Conservation (phyloP, 2,329 filamentous ascomycete genomes). For the Penicillium crustosum region DNA sequence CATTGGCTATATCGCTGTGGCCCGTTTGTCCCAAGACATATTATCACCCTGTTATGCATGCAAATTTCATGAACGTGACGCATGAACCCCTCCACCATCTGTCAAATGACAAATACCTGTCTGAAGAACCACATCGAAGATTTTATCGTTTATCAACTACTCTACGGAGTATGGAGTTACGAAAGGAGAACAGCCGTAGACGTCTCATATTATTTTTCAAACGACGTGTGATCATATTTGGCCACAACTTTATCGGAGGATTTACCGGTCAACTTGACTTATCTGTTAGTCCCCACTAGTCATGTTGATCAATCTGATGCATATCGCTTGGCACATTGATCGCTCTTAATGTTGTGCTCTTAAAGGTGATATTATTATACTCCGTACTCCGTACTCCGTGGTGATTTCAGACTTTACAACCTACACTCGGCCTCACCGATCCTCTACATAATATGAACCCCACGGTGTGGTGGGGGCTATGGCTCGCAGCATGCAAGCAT, state of each 20-base stretch:
- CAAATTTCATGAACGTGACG: slow-evolving; percentile 10
- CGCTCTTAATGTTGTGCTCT: background rate
- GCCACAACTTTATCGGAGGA: slow-evolving; percentile 17
- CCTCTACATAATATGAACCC: background rate
- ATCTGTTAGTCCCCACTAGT: slow-evolving; percentile 11
- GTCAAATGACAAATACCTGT: slow-evolving; percentile 1
- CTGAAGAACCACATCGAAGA: background rate
- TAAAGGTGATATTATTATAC: background rate
- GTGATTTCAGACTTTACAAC: background rate
- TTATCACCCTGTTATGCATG: slow-evolving; percentile 8
- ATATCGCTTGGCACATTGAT: slow-evolving; percentile 22
- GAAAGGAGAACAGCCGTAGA: background rate
- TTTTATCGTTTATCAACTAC: background rate
- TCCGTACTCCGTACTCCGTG: no score
- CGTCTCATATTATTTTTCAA: background rate
- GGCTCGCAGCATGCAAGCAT: slow-evolving; percentile 10
- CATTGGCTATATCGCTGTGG: slow-evolving; percentile 13
- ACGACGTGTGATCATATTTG: background rate
- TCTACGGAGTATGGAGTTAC: background rate
- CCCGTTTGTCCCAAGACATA: background rate
- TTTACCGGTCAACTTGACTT: slow-evolving; percentile 19
- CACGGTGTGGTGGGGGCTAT: background rate
- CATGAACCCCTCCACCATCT: slow-evolving; percentile 17
- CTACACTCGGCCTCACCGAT: slow-evolving; percentile 2
- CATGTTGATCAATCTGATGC: slow-evolving; percentile 28